phyloP scores from a whole-genome alignment of 345 rosid genomes.

The Linum lewisii region DNA sequence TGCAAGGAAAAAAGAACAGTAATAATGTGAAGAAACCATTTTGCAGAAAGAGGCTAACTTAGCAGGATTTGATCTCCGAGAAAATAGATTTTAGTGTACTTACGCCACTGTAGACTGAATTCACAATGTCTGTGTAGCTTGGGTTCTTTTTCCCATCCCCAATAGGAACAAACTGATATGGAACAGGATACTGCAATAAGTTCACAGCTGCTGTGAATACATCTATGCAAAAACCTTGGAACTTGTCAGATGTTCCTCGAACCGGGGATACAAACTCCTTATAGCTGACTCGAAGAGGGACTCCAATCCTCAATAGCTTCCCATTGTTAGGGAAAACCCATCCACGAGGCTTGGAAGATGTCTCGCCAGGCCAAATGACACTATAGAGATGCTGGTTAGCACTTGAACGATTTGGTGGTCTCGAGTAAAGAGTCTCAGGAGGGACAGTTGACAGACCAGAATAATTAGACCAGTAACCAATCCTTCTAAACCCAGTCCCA shows the following conservation, averaged over 20 bases:
- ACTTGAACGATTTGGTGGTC: slow-evolving; percentile 51
- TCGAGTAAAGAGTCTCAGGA: slow-evolving; percentile 53
- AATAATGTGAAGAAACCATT: slow-evolving; percentile 9
- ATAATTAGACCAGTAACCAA: slow-evolving; percentile 92
- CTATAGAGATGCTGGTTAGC: slow-evolving; percentile 40
- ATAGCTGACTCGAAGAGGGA: slow-evolving; percentile 66
- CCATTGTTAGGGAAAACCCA: slow-evolving; percentile 95
- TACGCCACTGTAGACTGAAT: slow-evolving; percentile 62
- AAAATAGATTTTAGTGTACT: slow-evolving; percentile 27
- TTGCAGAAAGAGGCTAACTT: neutral
- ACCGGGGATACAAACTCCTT: slow-evolving; percentile 65
- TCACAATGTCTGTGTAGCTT: slow-evolving; percentile 66
- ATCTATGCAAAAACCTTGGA: slow-evolving; percentile 89
- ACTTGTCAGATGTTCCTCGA: slow-evolving; percentile 41
- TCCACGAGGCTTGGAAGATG: slow-evolving; percentile 66
- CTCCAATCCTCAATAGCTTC: slow-evolving; percentile 68
- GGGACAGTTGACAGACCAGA: slow-evolving; percentile 64
- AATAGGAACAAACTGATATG: slow-evolving; percentile 53
- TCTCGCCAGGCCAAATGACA: slow-evolving; percentile 95
- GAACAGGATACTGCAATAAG: slow-evolving; percentile 80
- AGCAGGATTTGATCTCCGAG: slow-evolving; percentile 1
- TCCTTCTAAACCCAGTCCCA: slow-evolving; percentile 65
- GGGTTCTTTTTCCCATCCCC: slow-evolving; percentile 74
- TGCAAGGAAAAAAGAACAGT: slow-evolving; percentile 11
- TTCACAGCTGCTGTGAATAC: slow-evolving; percentile 74